These are phyloP conservation scores for Astrothelium subdiscretum DNA, from an alignment of 495 filamentous ascomycete species.

Conservation along the genomic window DNA sequence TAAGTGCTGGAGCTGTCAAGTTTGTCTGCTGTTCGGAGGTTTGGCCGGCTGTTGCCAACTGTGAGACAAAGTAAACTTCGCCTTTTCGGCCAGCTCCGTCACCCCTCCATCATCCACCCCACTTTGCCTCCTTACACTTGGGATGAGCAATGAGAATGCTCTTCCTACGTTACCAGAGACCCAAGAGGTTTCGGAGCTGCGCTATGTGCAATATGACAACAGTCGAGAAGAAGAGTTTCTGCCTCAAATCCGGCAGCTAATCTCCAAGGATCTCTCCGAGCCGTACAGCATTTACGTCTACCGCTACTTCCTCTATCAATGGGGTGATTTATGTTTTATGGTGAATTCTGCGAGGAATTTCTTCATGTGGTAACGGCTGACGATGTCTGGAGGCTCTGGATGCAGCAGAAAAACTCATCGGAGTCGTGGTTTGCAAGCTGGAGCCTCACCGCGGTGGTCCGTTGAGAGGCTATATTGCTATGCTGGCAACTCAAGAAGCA, in stretches of 20 bases:
- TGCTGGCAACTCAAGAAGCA: constrained; percentile 76
- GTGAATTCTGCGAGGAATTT: constrained; percentile 29
- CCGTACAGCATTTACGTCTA: constrained; percentile 99
- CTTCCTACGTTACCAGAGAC: neutral
- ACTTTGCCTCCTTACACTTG: neutral
- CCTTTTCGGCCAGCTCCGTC: neutral
- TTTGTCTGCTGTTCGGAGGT: constrained; percentile 1
- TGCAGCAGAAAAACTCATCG: constrained; percentile 45
- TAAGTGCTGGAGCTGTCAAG: neutral
- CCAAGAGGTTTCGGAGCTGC: constrained; percentile 37
- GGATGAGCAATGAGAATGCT: neutral
- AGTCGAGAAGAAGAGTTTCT: constrained; percentile 70
- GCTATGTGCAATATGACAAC: constrained; percentile 76
- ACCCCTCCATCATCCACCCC: neutral
- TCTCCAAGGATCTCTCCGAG: constrained; percentile 94
- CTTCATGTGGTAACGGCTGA: neutral
- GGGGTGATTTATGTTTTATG: constrained; percentile 93
- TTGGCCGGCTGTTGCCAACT: too few species aligned
- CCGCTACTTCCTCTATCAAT: constrained; percentile 96
- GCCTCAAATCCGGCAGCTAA: constrained; percentile 78
- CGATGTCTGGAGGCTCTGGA: constrained; percentile 52
- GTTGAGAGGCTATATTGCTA: constrained; percentile 91
- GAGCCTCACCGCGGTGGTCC: constrained; percentile 75
- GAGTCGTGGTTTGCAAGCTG: constrained; percentile 93
- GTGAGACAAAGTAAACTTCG: too few species aligned